These are phyloP conservation scores for Sphaerulina vaccinii DNA, from an alignment of 2,329 filamentous ascomycete species.

Conservation along the genomic window DNA sequence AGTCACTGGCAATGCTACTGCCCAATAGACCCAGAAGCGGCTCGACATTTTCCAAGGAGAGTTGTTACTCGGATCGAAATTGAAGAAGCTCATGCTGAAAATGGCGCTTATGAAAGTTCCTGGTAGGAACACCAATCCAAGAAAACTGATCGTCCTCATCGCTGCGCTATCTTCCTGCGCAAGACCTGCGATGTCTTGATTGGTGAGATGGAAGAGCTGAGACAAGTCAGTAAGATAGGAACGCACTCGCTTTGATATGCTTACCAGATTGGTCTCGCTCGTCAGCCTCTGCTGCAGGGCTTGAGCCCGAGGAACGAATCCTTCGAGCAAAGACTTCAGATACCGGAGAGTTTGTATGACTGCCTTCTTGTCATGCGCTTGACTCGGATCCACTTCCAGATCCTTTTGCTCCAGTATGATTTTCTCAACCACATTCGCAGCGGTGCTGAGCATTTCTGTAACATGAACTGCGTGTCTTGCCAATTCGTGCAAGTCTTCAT, in stretches of 20 bases:
- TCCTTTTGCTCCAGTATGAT: not conserved
- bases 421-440: not conserved
- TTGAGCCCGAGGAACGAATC: not conserved
- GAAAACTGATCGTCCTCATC: conserved; percentile 7
- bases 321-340: conserved; percentile 5
- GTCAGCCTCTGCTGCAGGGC: conserved; percentile 4
- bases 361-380: not conserved
- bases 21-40: conserved; percentile 10
- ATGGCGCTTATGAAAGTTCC: conserved; percentile 6
- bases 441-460: conserved; percentile 6
- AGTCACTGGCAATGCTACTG: not conserved
- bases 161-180: conserved; percentile 11
- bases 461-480: conserved; percentile 5
- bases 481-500: conserved; percentile 10
- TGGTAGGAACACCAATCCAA: conserved; percentile 5
- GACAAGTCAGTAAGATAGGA: not conserved
- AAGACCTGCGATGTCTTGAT: conserved; percentile 5
- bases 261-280: conserved; percentile 10
- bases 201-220: conserved; percentile 4
- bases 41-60: not conserved
- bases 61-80: not conserved
- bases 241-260: not conserved
- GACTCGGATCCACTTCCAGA: not conserved
- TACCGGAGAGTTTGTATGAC: not conserved
- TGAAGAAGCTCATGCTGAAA: conserved; percentile 15